Evolutionary conservation across 768 basidiomycete genomes (phyloP), one percentile per base, ranked within the genome.

Genomic region (Naganishia randhawae): DNA sequence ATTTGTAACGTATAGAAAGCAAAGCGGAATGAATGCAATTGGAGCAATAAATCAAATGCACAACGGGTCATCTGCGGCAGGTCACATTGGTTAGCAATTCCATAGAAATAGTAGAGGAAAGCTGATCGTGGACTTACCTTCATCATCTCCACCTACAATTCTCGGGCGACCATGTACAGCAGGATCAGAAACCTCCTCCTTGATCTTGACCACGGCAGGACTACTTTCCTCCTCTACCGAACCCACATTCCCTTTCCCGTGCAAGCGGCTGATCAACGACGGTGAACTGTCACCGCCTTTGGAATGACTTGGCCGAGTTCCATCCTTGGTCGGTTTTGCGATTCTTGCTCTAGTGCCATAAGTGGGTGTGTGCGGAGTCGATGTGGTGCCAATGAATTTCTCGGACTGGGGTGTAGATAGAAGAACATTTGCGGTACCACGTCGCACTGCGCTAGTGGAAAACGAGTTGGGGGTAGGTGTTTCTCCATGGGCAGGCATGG

Each of bases 161-260:
- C 57, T 61, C n/a, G 57, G 57, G 25, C 57, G 29, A 39, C 57
- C 37, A 22, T 42, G 37, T 16, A 41, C 22, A 9, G 35, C 35
- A 19, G 57, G 25, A 41, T 61, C 57, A 61, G 19, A 25, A 11
- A 61, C 32, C 57, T 61, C 57, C 27, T 61, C 57, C 37, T 61
- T 61, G 57, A 61, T 39, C 37, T 29, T 61, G 57, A 61, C 27
- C 35, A 29, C 27, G 22, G 22, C 57, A 41, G 57, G 57, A 61
- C 57, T 61, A 19, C 2, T 41, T 25, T 25, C 41, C 17, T 35
- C 32, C 11, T 19, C 57, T 22, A n/a, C n/a, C n/a, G 8, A 25
- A 8, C 5, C 11, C 32, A 22, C 33, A 25, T 61, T 35, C 5
- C 32, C 22, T 13, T 41, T n/a, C 17, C 39, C 39, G 22, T 41